Base-by-base conservation (phyloP, 192 early-diverging fungal species). In the Gonapodya prolifera region DNA sequence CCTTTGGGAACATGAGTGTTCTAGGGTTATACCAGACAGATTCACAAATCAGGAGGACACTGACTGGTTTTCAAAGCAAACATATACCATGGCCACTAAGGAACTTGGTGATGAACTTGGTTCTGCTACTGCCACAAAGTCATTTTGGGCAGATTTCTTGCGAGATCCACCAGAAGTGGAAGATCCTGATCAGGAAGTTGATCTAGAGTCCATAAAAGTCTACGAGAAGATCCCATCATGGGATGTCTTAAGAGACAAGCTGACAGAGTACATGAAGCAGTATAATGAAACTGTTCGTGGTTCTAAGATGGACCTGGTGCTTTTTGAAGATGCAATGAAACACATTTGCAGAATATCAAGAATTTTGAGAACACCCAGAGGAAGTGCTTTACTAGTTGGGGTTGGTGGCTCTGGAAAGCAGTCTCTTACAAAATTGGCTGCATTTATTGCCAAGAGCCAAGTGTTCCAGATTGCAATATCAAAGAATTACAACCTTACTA, bases 401-500 rank as follows among this genome's bases (percentile, higher is more conserved):
- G 89, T 90, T 13, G 89, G 89, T 78, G 89, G 89, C n/a, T 89
- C 87, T 35, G 89, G 89, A 77, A 90, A 90, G 74, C 88, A 90
- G 78, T 90, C 89, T 0, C 78, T 90, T 23, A 89, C 89, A 1
- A 89, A 86, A 74, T 80, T 90, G 34, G 85, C 89, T 8, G 85
- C 88, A 1, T 90, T 90, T 69, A 90, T 90, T 82, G 88, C 89
- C 1, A 89, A 89, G 36, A 85, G 83, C 69, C 86, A 86, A 71
- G 85, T 88, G 0, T 90, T 90, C 80, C 89, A 90, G 77, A 89
- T 90, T 78, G 82, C 87, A 32, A 89, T 90, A 69, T 86, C 89
- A 0, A 89, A 89, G 79, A 90, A 83, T 70, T 90, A 90, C 80
- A 79, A 80, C 69, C 81, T 76, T 2, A 78, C 83, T n/a, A 90